These are phyloP conservation scores for Botryotinia narcissicola DNA, from an alignment of 2,329 filamentous ascomycete genomes.

Conservation along the genomic window DNA sequence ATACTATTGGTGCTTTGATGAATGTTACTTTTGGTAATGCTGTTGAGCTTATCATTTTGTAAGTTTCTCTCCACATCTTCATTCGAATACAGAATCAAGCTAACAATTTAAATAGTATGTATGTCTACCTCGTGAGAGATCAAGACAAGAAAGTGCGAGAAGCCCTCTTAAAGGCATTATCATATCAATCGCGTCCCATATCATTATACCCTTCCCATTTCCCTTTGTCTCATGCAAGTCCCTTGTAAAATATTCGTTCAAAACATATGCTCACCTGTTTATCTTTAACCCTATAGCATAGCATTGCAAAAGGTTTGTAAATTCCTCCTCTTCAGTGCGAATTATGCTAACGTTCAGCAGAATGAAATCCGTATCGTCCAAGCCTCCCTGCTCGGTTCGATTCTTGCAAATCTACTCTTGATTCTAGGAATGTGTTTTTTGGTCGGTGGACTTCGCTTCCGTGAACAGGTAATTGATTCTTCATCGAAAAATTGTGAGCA, in stretches of 20 bases:
- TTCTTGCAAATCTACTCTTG: conserved; percentile 81
- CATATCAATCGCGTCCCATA: conserved; percentile 48
- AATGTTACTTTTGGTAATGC: conserved; percentile 79
- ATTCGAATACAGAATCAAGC: conserved; percentile 14
- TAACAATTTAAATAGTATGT: conserved; percentile 48
- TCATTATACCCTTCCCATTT: conserved; percentile 31
- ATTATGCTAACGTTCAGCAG: conserved; percentile 41
- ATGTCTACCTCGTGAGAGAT: conserved; percentile 46
- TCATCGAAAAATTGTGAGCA: too few relatives aligned
- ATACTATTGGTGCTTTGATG: conserved; percentile 69
- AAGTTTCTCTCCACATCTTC: conserved; percentile 34
- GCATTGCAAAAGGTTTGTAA: conserved; percentile 64
- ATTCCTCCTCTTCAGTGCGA: not conserved
- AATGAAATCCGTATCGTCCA: conserved; percentile 89
- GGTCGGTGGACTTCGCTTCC: conserved; percentile 78
- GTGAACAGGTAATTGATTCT: conserved; percentile 65
- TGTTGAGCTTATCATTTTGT: conserved; percentile 77
- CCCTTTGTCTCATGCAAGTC: conserved; percentile 26
- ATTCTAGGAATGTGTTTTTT: conserved; percentile 93
- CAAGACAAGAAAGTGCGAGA: conserved; percentile 48
- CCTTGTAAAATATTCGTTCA: conserved; percentile 27
- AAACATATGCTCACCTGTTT: conserved; percentile 41
- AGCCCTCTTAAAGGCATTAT: conserved; percentile 44
- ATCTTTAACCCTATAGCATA: conserved; percentile 53
- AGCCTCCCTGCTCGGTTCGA: conserved; percentile 84